Evolutionary conservation across 2,329 filamentous ascomycete genomes (phyloP).

Genomic region (Aspergillus ustus): DNA sequence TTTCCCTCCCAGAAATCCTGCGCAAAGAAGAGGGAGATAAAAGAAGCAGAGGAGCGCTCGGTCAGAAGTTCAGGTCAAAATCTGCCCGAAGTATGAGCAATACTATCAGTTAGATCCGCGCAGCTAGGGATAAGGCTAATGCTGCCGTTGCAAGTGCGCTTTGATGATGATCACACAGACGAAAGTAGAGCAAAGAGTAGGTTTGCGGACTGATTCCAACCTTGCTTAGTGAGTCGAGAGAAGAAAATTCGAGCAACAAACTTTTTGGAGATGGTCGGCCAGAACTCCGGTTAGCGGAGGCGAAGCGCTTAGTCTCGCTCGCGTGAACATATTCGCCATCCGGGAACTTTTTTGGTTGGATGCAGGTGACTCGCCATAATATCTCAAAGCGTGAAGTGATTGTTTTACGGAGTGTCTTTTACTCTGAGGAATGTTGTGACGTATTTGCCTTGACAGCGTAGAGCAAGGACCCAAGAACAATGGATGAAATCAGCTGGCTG

Average conservation of each 20-base stretch:
- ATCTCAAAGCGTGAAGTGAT: not conserved
- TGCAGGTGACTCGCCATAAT: not conserved
- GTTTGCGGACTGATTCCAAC: not conserved
- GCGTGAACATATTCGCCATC: not conserved
- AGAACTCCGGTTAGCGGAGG: slow-evolving; percentile 10
- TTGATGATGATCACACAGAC: not conserved
- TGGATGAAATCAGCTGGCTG: not conserved
- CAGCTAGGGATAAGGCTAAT: not conserved
- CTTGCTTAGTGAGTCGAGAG: not conserved
- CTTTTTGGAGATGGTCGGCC: slow-evolving; percentile 4
- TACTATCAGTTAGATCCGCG: not conserved
- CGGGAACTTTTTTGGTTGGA: not conserved
- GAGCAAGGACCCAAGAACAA: not conserved
- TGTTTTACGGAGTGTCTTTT: not conserved
- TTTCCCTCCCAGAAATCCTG: not conserved
- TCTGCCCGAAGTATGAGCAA: not conserved
- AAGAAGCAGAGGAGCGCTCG: not conserved
- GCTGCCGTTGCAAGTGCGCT: too few species aligned
- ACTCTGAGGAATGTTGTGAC: not conserved
- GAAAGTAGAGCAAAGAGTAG: not conserved
- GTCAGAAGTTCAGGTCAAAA: not conserved
- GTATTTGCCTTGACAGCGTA: not conserved
- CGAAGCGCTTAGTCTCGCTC: not conserved
- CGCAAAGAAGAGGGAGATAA: not conserved
- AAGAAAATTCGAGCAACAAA: not conserved